phyloP scores from a whole-genome alignment of 257 asterid species.

The Lavandula angustifolia region DNA sequence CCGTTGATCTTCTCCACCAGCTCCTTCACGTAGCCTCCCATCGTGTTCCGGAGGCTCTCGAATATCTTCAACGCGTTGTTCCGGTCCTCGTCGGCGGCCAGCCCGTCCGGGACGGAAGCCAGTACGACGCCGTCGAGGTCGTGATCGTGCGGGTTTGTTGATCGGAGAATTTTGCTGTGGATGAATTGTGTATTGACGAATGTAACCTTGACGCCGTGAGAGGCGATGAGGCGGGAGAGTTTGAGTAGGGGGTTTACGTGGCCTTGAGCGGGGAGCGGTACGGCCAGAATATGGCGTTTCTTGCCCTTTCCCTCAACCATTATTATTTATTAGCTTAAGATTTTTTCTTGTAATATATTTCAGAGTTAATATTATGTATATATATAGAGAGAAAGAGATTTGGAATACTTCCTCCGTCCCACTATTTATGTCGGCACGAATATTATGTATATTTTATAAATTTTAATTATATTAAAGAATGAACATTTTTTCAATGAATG shows the following conservation, averaged over 20 bases:
- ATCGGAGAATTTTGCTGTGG: conserved; percentile 28
- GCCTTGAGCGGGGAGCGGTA: conserved; percentile 48
- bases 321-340: too few relatives aligned
- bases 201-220: conserved; percentile 39
- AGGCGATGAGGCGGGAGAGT: conserved; percentile 33
- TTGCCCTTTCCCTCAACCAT: conserved; percentile 1
- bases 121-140: conserved; percentile 19
- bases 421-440: too few relatives aligned
- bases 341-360: too few relatives aligned
- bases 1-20: conserved; percentile 31
- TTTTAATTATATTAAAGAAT: too few relatives aligned
- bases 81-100: conserved; percentile 16
- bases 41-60: conserved; percentile 24
- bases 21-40: conserved; percentile 20
- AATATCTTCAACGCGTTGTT: background rate
- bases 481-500: too few relatives aligned
- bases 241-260: conserved; percentile 45
- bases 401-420: too few relatives aligned
- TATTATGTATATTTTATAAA: too few relatives aligned
- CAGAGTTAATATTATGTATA: too few relatives aligned
- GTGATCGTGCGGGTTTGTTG: background rate
- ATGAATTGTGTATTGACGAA: conserved; percentile 40
- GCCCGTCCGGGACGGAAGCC: conserved; percentile 41
- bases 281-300: conserved; percentile 26
- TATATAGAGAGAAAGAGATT: too few relatives aligned